Evolutionary conservation across 306 rosid genomes (phyloP).

Genomic region (Coriaria nepalensis): DNA sequence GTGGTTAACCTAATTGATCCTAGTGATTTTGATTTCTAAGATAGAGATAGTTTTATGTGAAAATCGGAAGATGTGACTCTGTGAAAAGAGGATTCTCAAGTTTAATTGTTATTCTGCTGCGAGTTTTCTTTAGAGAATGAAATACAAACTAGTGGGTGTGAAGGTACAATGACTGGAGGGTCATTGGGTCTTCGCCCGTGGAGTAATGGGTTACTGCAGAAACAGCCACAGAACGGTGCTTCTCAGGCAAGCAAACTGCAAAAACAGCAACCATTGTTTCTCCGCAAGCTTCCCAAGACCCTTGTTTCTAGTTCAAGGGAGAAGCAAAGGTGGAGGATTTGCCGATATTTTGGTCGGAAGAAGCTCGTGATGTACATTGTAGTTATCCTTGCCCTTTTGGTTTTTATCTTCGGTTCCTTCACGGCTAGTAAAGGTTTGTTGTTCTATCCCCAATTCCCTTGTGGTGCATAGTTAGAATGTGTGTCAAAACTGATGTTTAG

Average conservation of each 20-base stretch:
- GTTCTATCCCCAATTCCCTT: too few species aligned
- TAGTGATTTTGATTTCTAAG: too few species aligned
- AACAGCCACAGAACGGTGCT: too few species aligned
- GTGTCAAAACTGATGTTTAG: too few species aligned
- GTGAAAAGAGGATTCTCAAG: too few species aligned
- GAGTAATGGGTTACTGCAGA: slow-evolving; percentile 65
- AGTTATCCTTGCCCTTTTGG: slow-evolving; percentile 49
- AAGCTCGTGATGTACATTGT: slow-evolving; percentile 70
- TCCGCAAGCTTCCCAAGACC: slow-evolving; percentile 65
- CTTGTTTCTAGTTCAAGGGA: slow-evolving; percentile 49
- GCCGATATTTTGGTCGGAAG: slow-evolving; percentile 52
- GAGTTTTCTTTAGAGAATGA: slow-evolving; percentile 71
- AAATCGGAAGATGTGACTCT: too few species aligned
- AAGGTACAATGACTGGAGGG: slow-evolving; percentile 77
- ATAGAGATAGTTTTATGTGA: too few species aligned
- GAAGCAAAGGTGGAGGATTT: slow-evolving; percentile 57
- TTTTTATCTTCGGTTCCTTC: slow-evolving; percentile 57
- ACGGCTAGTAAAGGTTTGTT: slow-evolving; percentile 55
- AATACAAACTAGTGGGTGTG: slow-evolving; percentile 24
- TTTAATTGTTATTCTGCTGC: too few species aligned
- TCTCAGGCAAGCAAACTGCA: too few species aligned
- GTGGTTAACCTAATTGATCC: too few species aligned
- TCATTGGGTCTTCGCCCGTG: slow-evolving; percentile 77
- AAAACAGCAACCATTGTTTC: slow-evolving; percentile 19
- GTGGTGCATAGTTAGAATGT: too few species aligned